These are phyloP conservation scores for Pseudogymnoascus sp. DNA, from an alignment of 2,329 filamentous ascomycete species.

Conservation along the genomic window DNA sequence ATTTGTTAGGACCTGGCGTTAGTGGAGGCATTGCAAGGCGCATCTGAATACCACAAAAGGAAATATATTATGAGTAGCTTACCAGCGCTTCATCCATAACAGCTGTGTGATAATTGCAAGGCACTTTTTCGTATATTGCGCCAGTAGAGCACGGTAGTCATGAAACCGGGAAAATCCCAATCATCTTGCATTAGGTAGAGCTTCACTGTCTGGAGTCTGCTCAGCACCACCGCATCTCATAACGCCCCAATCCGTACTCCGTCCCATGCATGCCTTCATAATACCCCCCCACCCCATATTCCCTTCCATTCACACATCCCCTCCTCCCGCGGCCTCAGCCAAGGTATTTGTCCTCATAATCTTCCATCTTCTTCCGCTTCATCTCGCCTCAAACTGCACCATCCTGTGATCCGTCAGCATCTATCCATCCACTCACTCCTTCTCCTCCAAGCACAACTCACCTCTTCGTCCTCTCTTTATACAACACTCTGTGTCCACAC, in stretches of 20 bases:
- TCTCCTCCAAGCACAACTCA: constrained; percentile 39
- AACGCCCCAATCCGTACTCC: constrained; percentile 7
- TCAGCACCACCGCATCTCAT: background rate
- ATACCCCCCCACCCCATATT: background rate
- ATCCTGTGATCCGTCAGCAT: constrained; percentile 50
- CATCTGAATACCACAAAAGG: constrained; percentile 23
- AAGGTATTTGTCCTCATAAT: constrained; percentile 4
- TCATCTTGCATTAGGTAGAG: constrained; percentile 1
- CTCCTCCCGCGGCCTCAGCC: background rate
- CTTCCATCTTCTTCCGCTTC: constrained; percentile 23
- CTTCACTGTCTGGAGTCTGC: background rate
- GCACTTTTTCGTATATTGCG: too few relatives aligned
- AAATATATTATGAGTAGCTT: constrained; percentile 1
- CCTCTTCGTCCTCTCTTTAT: constrained; percentile 98
- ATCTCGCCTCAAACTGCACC: constrained; percentile 97
- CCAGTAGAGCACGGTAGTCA: background rate
- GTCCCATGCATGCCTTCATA: constrained; percentile 7
- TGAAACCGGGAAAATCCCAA: background rate
- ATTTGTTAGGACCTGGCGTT: constrained; percentile 17
- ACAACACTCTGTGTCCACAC: constrained; percentile 90
- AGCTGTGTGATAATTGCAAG: too few relatives aligned
- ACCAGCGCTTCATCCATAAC: background rate
- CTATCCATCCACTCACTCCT: background rate
- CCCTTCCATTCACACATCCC: background rate
- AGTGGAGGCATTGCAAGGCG: constrained; percentile 25